phyloP scores from a whole-genome alignment of 352 stramenopile species.

The Phytophthora palmivora region DNA sequence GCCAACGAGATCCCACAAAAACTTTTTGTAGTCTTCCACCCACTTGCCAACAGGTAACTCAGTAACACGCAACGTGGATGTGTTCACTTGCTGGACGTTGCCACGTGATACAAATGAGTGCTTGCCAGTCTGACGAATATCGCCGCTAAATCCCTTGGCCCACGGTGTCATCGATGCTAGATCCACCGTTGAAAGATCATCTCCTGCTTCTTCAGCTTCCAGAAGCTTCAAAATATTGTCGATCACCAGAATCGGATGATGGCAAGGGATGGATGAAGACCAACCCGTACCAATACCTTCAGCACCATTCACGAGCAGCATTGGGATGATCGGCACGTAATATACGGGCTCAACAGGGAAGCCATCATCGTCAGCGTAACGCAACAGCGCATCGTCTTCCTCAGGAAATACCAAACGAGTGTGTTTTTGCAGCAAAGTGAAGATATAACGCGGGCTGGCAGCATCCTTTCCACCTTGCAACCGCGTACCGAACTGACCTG shows the following conservation, averaged over 20 bases:
- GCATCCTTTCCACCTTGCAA: constrained; percentile 98
- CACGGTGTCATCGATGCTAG: constrained; percentile 91
- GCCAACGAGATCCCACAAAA: constrained; percentile 93
- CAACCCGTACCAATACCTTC: constrained; percentile 99
- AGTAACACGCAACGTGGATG: constrained; percentile 95
- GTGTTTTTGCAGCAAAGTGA: constrained; percentile 96
- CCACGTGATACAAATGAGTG: constrained; percentile 83
- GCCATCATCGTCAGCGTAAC: constrained; percentile 98
- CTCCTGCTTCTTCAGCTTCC: constrained; percentile 59
- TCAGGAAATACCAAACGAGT: constrained; percentile 97
- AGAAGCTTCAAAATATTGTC: constrained; percentile 92
- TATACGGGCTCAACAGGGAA: constrained; percentile 97
- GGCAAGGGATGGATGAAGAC: constrained; percentile 95
- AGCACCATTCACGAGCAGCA: constrained; percentile 98
- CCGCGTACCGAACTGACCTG: constrained; percentile 99
- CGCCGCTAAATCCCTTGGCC: constrained; percentile 96
- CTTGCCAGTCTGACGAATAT: constrained; percentile 76
- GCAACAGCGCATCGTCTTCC: constrained; percentile 97
- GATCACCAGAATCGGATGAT: constrained; percentile 97
- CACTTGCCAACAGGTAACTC: constrained; percentile 98
- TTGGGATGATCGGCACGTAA: constrained; percentile 97
- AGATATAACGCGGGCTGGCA: constrained; percentile 99
- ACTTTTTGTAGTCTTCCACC: constrained; percentile 99
- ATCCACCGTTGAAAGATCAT: constrained; percentile 34
- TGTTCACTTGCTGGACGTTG: constrained; percentile 79